Evolutionary conservation across 305 asterid genomes (phyloP), one percentile per base, ranked within the genome.

Genomic region (Ilex paraguariensis): DNA sequence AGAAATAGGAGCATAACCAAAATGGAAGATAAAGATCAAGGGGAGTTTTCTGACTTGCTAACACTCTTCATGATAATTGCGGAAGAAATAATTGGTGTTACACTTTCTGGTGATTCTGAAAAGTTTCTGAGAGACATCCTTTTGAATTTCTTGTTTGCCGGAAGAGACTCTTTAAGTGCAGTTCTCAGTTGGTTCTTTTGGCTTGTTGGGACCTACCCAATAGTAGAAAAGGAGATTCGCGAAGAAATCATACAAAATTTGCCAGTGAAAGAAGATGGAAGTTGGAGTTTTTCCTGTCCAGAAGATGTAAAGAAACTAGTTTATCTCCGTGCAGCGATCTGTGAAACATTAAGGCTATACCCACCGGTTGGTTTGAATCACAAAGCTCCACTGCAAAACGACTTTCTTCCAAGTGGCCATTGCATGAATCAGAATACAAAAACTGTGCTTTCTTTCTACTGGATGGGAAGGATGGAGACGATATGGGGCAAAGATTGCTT

Each of bases 401-500:
- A 78, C 31, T 15, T 56, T 13, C 80, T 81, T 40, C 87, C 78
- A 6, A 75, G 77, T 16, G 82, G 82, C 3, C 76, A 67, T 10
- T 8, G 6, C 30, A 50, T 81, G 1, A 33, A 59, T 0, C 54
- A 72, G 0, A 62, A 70, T 15, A 69, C 67, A 0, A 78, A 55
- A 50, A 30, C 65, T 2, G 1, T 78, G 10, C 3, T 75, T 1
- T 61, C 71, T 0, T 73, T 75, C 61, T 78, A 81, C 59, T 66
- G 80, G 4, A 73, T 78, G 78, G 84, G 80, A 57, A 68, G 82
- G 56, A 78, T 64, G 79, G 71, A 68, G 56, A 57, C 67, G 3
- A 71, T 81, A 6, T 73, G 84, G 82, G 87, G 80, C 6, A 31
- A 59, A 63, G 80, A 76, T 53, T 78, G 84, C 55, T 66, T 57